Evolutionary conservation across 495 filamentous ascomycete genomes (phyloP), one percentile per base, ranked within the genome.

Genomic region (Aspergillus panamensis): DNA sequence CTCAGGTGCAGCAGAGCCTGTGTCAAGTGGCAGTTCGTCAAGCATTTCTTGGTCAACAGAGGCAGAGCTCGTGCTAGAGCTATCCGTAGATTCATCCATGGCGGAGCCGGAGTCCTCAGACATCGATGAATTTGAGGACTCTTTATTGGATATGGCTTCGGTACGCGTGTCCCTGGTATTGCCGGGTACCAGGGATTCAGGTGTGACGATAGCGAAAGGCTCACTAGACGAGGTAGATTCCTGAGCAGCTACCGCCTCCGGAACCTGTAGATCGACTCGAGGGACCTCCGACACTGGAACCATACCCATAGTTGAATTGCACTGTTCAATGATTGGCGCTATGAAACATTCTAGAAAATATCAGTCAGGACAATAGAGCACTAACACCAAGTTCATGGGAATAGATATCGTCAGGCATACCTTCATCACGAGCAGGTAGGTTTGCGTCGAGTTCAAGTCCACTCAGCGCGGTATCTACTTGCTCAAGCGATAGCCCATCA

Each of bases 11-110:
- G 43, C 31, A 47, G 33, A 21, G 20, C n/a, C 45, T 31, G 43
- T 44, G 4, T 8, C 20, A n/a, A 21, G 17, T 37, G 17, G 13
- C 7, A 57, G 53, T 8, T 60, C 61, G 3, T 60, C 56, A 13
- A 52, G 21, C 37, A 61, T 58, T 32, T 63, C 62, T 39, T 68
- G 51, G n/a, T 63, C 60, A 43, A 57, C 53, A 37, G 65, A 67
- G 29, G 16, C 51, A 8, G 65, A 62, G 39, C 49, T 53, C 40
- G 51, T 61, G 52, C 58, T 62, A 44, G 58, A 62, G 44, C 62
- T 62, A 47, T 70, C 68, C n/a, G 48, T 62, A 45, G 75, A 77
- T 54, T 76, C 73, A 43, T 76, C 70, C 76, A 77, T 72, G 17
- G 73, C 69, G 6, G 75, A 77, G 7, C 74, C 71, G 8, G 61